Evolutionary conservation across 257 asterid genomes (phyloP), one percentile per base, ranked within the genome.

Genomic region (Gentiana macrophylla): DNA sequence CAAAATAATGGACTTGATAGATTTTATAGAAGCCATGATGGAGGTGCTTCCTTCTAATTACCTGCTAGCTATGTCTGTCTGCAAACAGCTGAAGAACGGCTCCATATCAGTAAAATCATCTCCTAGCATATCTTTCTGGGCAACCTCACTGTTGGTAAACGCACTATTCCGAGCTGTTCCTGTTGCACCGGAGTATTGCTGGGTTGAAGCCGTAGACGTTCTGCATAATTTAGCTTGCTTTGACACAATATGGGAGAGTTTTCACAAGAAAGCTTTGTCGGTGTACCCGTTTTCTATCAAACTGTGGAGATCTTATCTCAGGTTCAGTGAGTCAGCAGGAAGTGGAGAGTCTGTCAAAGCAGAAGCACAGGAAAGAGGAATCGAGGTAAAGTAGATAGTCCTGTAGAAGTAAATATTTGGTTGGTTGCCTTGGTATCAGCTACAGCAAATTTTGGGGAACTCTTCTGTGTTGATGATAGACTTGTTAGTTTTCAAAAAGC

Each of bases 111-210:
- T 49, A 3, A 59, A 48, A 8, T 12, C 47, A 24, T 51, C 76
- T 6, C 48, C 59, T 37, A 66, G 68, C 5, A 54, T 68, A 48
- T 65, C 65, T 49, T 78, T 78, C 49, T 78, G 84, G 80, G 80
- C 76, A 52, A 49, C 80, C 58, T 63, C 76, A 34, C 74, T 74
- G 12, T 49, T 78, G 64, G 70, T 67, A n/a, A 74, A 59, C 57
- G 71, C 80, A 35, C 66, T 74, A 11, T 71, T 65, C 49, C 78
- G 68, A 48, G 78, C 78, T 46, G 74, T 78, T 60, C 84, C 84
- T 0, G 38, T 78, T 35, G 84, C 84, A 12, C 74, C 80, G 12
- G 84, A 78, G 43, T 55, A 59, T 8, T 64, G 53, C 24, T 78
- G 84, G 80, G 73, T 68, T 50, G 80, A 74, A 63, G 70, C 84